Base-by-base conservation (phyloP, 1,284 basidiomycete genomes). In the Peniophora sp. region DNA sequence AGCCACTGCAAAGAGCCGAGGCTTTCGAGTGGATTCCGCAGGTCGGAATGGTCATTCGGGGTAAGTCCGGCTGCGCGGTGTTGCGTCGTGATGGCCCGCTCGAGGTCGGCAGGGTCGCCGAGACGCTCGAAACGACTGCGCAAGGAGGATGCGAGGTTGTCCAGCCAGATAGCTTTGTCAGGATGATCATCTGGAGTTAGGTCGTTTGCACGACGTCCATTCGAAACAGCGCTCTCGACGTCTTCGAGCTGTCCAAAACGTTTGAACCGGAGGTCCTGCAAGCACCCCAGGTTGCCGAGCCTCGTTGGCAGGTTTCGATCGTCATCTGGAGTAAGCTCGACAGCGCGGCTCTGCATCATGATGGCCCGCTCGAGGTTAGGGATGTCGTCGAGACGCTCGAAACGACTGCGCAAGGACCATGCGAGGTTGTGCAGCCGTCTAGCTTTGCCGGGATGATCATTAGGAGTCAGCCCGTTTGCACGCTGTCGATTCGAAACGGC, bases 341-440 rank as follows among this genome's bases (percentile, higher is more conserved):
- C 35, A 10, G 35, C n/a, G 10, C n/a, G 10, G 11, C n/a, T 10
- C n/a, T 36, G 35, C 10, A n/a, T n/a, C 11, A 10, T 36, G 35
- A 36, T 36, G 18, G 64, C 64, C 46, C 56, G 55, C 36, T 65
- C 58, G 3, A 67, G 57, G 27, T 32, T 12, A 12, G 6, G 5
- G 27, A 32, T 5, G 5, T 32, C 27, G 12, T 32, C 12, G 27
- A 32, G 6, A 12, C 27, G 27, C 5, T 6, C 27, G 12, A 32
- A 32, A 12, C 27, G 27, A 12, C 6, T 32, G 12, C 5, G 27
- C 27, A 32, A 12, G 5, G 27, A 32, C 12, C 6, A 5, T 32
- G 8, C 37, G 15, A 41, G 37, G 18, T 41, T 41, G 37, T 20
- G n/a, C 15, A 41, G 6, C 8, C n/a, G 15, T n/a, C 8, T n/a